Base-by-base conservation (phyloP, 2,329 filamentous ascomycete species). In the Remersonia thermophila region DNA sequence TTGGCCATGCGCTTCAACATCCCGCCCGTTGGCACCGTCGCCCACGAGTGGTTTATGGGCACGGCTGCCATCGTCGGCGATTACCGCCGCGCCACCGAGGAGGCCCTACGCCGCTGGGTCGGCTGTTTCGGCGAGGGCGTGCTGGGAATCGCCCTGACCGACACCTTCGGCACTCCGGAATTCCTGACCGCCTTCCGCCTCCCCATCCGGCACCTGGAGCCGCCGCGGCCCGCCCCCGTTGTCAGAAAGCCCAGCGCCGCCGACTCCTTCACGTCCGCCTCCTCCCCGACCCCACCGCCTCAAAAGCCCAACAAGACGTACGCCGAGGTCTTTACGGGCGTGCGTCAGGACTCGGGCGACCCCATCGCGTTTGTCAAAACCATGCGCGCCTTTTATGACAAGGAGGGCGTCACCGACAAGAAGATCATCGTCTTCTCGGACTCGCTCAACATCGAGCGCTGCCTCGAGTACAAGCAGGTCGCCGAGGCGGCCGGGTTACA, bases 41-140 rank as follows among this genome's bases (percentile, higher is more conserved):
- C 91, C 1, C 91, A 98, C 54, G 91, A 98, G 61, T 98, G 91
- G 91, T 96, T 95, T 65, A 98, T 98, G 91, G 87, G 85, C 29
- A 89, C 93, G 44, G 91, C 91, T 1, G 87, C 91, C 27, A 85
- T 95, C 48, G 83, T 80, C 4, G 71, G 84, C 44, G 74, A 95
- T 59, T 98, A 98, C 55, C 71, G 76, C 48, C 68, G 72, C 43
- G 87, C 91, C 3, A 93, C 87, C 27, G 85, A 93, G 56, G 71
- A 80, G 45, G 87, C 85, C 0, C 63, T 98, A 47, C 69, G 76
- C 39, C 85, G 93, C 55, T 98, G 91, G 91, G 73, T 93, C 25
- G 77, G 79, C 35, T 93, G 83, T 42, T 98, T 95, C 54, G 91
- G 91, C 3, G 77, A 81, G 52, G 83, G 70, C 26, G 80, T 89